phyloP scores from a whole-genome alignment of 106 monocot genomes.

The Platanthera zijinensis region DNA sequence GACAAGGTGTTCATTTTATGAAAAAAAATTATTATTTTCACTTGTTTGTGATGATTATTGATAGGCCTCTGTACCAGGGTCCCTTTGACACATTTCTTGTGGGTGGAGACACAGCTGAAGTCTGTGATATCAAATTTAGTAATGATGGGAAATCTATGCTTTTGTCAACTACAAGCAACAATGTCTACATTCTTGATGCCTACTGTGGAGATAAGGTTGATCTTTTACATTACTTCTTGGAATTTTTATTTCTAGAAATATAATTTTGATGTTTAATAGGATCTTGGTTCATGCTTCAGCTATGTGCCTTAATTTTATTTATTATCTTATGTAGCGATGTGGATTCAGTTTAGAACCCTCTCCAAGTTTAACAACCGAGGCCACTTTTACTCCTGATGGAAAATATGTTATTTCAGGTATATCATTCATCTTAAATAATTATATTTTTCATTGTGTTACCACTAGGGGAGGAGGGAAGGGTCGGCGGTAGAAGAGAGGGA shows the following conservation, averaged over 20 bases:
- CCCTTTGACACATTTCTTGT: slow-evolving; percentile 98
- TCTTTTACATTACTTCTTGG: not conserved
- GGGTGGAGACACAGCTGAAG: slow-evolving; percentile 99
- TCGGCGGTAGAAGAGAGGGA: too few relatives aligned
- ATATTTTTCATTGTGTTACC: too few relatives aligned
- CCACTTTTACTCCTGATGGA: slow-evolving; percentile 96
- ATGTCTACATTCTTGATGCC: slow-evolving; percentile 95
- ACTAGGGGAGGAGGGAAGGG: too few relatives aligned
- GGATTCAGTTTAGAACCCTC: slow-evolving; percentile 92
- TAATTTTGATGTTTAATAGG: not conserved
- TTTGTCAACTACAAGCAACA: slow-evolving; percentile 88
- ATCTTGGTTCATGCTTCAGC: not conserved
- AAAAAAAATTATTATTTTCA: not conserved
- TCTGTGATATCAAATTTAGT: slow-evolving; percentile 97
- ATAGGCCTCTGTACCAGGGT: slow-evolving; percentile 37
- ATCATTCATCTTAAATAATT: not conserved
- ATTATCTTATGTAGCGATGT: slow-evolving; percentile 43
- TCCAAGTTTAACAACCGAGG: slow-evolving; percentile 62
- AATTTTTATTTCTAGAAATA: not conserved
- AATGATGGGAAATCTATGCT: slow-evolving; percentile 99
- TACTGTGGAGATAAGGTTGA: slow-evolving; percentile 92
- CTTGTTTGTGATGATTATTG: not conserved
- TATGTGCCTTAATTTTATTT: not conserved
- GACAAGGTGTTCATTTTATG: slow-evolving; percentile 50
- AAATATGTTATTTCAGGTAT: slow-evolving; percentile 88